These are phyloP conservation scores for Iris macrosiphon DNA, from an alignment of 106 monocot genomes.

Conservation along the genomic window DNA sequence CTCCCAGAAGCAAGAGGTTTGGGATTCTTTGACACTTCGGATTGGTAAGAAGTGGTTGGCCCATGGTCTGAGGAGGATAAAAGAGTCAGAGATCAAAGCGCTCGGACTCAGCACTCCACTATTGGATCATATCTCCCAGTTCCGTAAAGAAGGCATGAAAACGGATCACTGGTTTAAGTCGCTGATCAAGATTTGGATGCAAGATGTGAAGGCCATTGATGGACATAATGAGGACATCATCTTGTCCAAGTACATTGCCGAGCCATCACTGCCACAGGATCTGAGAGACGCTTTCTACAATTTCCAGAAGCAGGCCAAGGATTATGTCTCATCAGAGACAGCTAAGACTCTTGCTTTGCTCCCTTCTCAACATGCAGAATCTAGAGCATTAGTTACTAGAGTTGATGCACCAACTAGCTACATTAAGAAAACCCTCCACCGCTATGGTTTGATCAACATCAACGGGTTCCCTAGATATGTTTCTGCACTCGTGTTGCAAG, in stretches of 20 bases:
- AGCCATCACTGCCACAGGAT: slow-evolving; percentile 68
- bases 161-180: slow-evolving; percentile 95
- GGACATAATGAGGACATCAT: slow-evolving; percentile 40
- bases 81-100: slow-evolving; percentile 87
- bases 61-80: slow-evolving; percentile 71
- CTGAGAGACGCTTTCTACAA: slow-evolving; percentile 60
- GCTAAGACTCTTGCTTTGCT: slow-evolving; percentile 41
- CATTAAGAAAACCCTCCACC: slow-evolving; percentile 40
- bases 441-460: slow-evolving; percentile 60
- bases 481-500: slow-evolving; percentile 58
- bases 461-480: slow-evolving; percentile 69
- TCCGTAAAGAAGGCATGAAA: slow-evolving; percentile 91
- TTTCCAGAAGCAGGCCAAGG: slow-evolving; percentile 50
- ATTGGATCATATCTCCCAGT: slow-evolving; percentile 71
- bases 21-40: slow-evolving; percentile 62
- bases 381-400: slow-evolving; percentile 15
- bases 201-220: slow-evolving; percentile 51
- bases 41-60: slow-evolving; percentile 92
- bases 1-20: slow-evolving; percentile 70
- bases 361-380: neutral
- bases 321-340: slow-evolving; percentile 65
- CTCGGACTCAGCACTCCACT: slow-evolving; percentile 71
- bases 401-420: slow-evolving; percentile 56
- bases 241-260: slow-evolving; percentile 66
- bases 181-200: slow-evolving; percentile 80